These are phyloP conservation scores for Amorphotheca resinae DNA, from an alignment of 495 filamentous ascomycete species.

Conservation along the genomic window DNA sequence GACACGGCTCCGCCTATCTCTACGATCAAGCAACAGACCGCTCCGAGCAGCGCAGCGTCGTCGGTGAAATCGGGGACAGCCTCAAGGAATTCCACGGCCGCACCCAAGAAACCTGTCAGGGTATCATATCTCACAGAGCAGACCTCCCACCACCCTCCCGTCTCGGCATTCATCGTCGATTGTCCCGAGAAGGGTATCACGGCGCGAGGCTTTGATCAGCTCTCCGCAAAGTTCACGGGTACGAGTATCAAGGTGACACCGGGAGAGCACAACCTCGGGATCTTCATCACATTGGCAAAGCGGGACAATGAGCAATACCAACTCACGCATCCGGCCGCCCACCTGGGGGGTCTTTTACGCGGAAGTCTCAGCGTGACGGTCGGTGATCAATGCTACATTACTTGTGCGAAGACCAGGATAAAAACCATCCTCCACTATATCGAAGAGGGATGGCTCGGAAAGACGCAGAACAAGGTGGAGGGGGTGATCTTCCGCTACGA, in stretches of 20 bases:
- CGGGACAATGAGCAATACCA: conserved; percentile 84
- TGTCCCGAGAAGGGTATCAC: conserved; percentile 84
- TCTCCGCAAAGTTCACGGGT: conserved; percentile 95
- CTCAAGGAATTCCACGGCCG: conserved; percentile 6
- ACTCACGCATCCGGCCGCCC: conserved; percentile 86
- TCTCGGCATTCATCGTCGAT: conserved; percentile 90
- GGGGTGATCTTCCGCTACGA: conserved; percentile 86
- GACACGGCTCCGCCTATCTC: conserved; percentile 43
- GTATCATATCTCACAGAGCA: conserved; percentile 94
- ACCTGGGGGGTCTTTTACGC: conserved; percentile 76
- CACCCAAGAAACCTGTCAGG: conserved; percentile 17
- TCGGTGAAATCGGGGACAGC: conserved; percentile 34
- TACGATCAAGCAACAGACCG: conserved; percentile 23
- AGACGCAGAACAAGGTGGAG: conserved; percentile 79
- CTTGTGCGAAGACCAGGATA: conserved; percentile 73
- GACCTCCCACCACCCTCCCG: conserved; percentile 95
- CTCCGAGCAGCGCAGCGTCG: conserved; percentile 32
- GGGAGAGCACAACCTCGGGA: conserved; percentile 86
- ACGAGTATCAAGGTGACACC: conserved; percentile 85
- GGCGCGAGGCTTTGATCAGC: conserved; percentile 85
- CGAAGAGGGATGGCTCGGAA: conserved; percentile 90
- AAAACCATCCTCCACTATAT: conserved; percentile 86
- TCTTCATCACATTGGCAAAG: conserved; percentile 77
- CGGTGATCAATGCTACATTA: conserved; percentile 74
- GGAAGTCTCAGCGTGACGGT: conserved; percentile 77